Evolutionary conservation across 2,329 filamentous ascomycete species (phyloP).

Genomic region (Hypoxylon sp.): DNA sequence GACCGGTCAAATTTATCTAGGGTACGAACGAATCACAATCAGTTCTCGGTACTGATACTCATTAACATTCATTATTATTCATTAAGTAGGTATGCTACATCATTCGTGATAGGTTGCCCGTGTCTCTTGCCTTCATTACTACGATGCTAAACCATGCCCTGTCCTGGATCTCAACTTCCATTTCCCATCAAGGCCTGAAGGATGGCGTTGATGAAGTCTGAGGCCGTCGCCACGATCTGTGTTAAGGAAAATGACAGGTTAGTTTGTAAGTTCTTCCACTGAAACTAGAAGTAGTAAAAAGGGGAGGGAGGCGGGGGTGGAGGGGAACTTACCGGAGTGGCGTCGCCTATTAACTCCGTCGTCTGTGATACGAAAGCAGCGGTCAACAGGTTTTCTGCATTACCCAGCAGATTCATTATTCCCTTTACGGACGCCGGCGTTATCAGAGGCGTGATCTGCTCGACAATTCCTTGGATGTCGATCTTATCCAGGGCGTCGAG

Average conservation of each 20-base stretch:
- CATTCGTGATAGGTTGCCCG: conserved; percentile 40
- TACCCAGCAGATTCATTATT: conserved; percentile 57
- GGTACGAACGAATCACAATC: background rate
- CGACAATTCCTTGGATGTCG: conserved; percentile 57
- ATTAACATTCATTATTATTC: conserved; percentile 48
- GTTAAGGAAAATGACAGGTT: conserved; percentile 8
- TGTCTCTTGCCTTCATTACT: conserved; percentile 38
- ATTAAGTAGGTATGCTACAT: conserved; percentile 48
- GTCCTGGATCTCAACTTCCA: conserved; percentile 10
- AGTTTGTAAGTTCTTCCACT: conserved; percentile 6
- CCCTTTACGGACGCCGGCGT: conserved; percentile 58
- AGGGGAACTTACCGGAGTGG: conserved; percentile 57
- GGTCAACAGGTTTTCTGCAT: conserved; percentile 58
- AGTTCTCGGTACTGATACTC: conserved; percentile 7
- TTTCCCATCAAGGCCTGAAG: conserved; percentile 49
- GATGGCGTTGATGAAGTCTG: conserved; percentile 52
- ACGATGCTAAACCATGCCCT: conserved; percentile 6
- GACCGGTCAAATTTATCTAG: too few species aligned
- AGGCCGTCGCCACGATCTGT: conserved; percentile 52
- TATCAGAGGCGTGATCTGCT: conserved; percentile 58
- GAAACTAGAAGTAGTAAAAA: background rate
- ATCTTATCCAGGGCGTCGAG: conserved; percentile 58
- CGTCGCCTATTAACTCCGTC: conserved; percentile 61
- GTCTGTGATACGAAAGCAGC: conserved; percentile 60
- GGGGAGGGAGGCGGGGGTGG: background rate